Conservation (phyloP, 345 rosid species). For the Pugionium dolabratum region DNA sequence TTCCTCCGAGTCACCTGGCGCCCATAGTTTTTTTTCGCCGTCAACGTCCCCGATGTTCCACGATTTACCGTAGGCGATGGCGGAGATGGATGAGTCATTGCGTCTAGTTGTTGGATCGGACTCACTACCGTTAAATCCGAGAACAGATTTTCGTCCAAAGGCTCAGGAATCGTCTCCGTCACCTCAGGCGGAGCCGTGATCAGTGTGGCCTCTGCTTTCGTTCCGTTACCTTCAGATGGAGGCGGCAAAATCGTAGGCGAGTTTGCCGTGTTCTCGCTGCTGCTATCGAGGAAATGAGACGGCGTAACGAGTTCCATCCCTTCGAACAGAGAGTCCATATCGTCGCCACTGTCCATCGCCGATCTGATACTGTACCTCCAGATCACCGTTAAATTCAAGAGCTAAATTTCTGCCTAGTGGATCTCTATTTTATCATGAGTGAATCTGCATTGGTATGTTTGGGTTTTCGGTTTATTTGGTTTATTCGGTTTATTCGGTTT, state of each 20-base stretch:
- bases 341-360: slow-evolving; percentile 40
- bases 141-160: slow-evolving; percentile 83
- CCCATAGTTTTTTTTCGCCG: slow-evolving; percentile 23
- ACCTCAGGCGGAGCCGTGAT: slow-evolving; percentile 22
- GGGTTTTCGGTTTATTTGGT: too few relatives aligned
- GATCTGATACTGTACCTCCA: slow-evolving; percentile 8
- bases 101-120: slow-evolving; percentile 37
- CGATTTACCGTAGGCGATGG: too few relatives aligned
- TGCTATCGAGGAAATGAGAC: slow-evolving; percentile 42
- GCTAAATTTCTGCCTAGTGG: not conserved
- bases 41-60: not conserved
- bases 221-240: slow-evolving; percentile 17
- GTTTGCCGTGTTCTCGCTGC: slow-evolving; percentile 8
- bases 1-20: slow-evolving; percentile 75
- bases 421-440: not conserved
- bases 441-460: too few relatives aligned
- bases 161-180: slow-evolving; percentile 35
- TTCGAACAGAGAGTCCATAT: slow-evolving; percentile 81
- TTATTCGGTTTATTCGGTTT: too few relatives aligned
- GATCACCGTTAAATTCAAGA: slow-evolving; percentile 25
- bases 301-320: slow-evolving; percentile 83
- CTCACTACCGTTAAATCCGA: slow-evolving; percentile 68
- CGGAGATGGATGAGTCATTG: slow-evolving; percentile 31
- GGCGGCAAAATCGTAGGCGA: slow-evolving; percentile 27
- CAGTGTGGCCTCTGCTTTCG: slow-evolving; percentile 20